Evolutionary conservation across 768 basidiomycete genomes (phyloP).

Genomic region (Tricholoma saponaceum): DNA sequence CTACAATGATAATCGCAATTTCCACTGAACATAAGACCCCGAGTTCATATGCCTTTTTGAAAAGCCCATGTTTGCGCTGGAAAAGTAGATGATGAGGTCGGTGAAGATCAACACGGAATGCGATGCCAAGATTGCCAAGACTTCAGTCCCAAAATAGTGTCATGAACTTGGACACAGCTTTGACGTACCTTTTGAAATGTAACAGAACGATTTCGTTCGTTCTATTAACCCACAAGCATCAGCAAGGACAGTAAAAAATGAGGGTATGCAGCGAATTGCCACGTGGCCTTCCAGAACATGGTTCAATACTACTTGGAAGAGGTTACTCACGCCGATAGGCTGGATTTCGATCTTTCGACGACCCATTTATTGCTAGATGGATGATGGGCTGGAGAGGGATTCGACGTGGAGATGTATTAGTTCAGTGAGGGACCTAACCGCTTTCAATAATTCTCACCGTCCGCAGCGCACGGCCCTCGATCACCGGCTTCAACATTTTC

Average conservation of each 20-base stretch:
- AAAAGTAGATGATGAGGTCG: not conserved
- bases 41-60: conserved; percentile 14
- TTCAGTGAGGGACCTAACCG: not conserved
- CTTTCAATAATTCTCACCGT: not conserved
- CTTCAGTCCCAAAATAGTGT: not conserved
- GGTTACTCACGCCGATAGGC: conserved; percentile 9
- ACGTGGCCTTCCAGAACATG: not conserved
- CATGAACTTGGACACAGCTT: not conserved
- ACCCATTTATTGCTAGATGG: conserved; percentile 6
- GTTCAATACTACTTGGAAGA: not conserved
- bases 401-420: not conserved
- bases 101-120: not conserved
- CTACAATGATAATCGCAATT: conserved; percentile 13
- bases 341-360: conserved; percentile 15
- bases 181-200: conserved; percentile 12
- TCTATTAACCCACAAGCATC: conserved; percentile 2
- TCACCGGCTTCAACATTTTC: no score
- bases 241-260: not conserved
- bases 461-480: not conserved
- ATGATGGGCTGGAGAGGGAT: not conserved
- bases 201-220: conserved; percentile 13
- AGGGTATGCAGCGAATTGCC: no score
- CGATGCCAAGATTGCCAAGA: conserved; percentile 9
- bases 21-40: conserved; percentile 14
- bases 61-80: conserved; percentile 11